A percentile compares a stretch with the other conserved stretches of the same genome.
phyloP scores from a whole-genome alignment of 768 basidiomycete genomes.

The Lentinula sp. region DNA sequence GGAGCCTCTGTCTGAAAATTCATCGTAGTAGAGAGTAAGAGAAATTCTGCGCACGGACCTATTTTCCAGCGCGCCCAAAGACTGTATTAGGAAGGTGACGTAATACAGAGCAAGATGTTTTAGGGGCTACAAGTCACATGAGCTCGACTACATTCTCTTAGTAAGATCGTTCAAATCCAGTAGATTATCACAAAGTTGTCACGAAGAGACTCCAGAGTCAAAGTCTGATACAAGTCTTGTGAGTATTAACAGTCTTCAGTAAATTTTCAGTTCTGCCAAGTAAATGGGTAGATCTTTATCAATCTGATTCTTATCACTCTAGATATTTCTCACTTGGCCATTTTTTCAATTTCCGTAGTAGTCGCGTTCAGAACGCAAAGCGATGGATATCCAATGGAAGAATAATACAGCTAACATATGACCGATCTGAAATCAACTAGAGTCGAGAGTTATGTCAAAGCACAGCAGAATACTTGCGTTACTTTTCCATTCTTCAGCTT shows the following conservation, averaged over 20 bases:
- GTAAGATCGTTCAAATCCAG: no score
- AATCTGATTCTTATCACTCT: neutral
- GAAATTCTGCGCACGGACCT: neutral
- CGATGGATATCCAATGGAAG: neutral
- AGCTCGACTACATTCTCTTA: no score
- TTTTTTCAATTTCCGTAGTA: neutral
- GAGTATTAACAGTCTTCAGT: neutral
- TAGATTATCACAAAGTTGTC: no score
- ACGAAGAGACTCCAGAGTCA: no score
- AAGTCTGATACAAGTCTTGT: no score
- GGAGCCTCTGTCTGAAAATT: neutral
- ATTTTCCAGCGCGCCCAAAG: neutral
- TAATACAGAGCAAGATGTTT: no score
- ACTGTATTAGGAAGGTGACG: neutral
- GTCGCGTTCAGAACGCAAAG: no score
- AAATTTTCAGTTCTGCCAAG: neutral
- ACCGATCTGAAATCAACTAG: neutral
- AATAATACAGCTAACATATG: neutral
- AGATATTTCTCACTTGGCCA: no score
- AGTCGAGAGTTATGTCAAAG: neutral
- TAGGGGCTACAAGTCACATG: no score
- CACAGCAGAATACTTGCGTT: neutral
- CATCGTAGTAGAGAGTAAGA: neutral
- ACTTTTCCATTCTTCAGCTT: neutral
- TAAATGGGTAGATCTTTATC: neutral